Base-by-base conservation (phyloP, 2,329 filamentous ascomycete genomes). In the Blastomyces parvus region DNA sequence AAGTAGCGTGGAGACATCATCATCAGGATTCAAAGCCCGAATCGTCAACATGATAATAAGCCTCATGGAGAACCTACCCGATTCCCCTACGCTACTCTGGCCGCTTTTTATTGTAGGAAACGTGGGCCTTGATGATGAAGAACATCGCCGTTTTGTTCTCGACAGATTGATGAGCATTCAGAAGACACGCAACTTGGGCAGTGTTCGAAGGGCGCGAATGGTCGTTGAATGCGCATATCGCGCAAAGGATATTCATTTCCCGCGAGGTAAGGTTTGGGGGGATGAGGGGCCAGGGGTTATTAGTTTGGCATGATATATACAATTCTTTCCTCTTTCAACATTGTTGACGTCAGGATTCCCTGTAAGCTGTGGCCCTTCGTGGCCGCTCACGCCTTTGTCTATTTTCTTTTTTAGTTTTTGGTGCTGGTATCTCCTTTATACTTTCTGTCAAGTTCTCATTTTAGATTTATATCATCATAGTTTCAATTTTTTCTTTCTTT, bases 91-190 rank as follows among this genome's bases (percentile, higher is more conserved):
- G 1, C 59, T 71, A 0, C 64, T 71, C 27, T 70, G 69, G 67
- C 68, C 68, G 9, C 65, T 73, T 6, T 69, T 68, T 50, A 60
- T 69, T 4, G 64, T 73, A 1, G 72, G 72, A 0, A 70, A 70
- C 58, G 66, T 66, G 0, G 68, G 64, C 6, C 56, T 70, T 9
- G 67, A 70, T 44, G 66, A 66, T 38, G 70, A 71, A 27, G 64
- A 68, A 0, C 69, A 73, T 48, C 66, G 69, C 14, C 69, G 70
- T 11, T 73, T 74, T 50, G 69, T 74, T 1, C 67, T 74, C 0
- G 70, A 73, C 25, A 64, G 68, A n/a, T 61, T 74, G 2, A 40
- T 63, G 5, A 64, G 62, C 0, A 69, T 71, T 36, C 66, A 72
- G 33, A 64, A 66, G 30, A 65, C 64, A 0, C 65, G 71, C 11